Percentiles rank a stretch among this genome's conserved stretches.
These are phyloP conservation scores for Wickerhamiella bombiphila DNA, from an alignment of 805 yeast species.

Conservation along the genomic window DNA sequence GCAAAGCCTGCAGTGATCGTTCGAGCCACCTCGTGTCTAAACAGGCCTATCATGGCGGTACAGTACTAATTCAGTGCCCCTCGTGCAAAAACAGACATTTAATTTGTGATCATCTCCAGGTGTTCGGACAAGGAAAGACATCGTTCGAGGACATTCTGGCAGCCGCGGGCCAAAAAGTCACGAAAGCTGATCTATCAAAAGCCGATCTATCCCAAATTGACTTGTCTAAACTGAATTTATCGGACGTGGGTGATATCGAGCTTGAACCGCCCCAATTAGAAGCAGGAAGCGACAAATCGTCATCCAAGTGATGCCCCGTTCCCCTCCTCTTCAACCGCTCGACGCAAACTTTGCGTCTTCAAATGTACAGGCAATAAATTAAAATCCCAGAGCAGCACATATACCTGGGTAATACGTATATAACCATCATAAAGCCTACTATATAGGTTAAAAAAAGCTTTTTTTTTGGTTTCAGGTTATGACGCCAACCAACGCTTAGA, in stretches of 20 bases:
- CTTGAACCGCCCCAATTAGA: conserved; percentile 7
- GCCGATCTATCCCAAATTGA: no score
- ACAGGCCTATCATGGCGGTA: conserved; percentile 77
- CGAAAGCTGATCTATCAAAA: conserved; percentile 40
- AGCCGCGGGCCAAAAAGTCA: conserved; percentile 62
- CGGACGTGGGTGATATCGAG: conserved; percentile 20
- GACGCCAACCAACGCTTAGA: background rate
- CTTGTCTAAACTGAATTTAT: no score
- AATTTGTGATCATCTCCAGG: conserved; percentile 77
- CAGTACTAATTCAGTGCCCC: conserved; percentile 84
- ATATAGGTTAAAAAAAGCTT: background rate
- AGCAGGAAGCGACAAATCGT: conserved; percentile 3
- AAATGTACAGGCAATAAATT: no score
- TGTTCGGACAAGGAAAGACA: conserved; percentile 63
- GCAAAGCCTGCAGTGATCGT: conserved; percentile 71
- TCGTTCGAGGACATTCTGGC: conserved; percentile 67
- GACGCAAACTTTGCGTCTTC: no score
- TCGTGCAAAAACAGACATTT: conserved; percentile 77
- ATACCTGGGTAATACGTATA: background rate
- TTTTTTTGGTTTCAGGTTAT: conserved; percentile 3
- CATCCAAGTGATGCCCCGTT: no score
- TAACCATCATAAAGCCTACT: background rate
- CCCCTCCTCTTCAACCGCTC: no score
- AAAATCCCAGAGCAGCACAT: background rate
- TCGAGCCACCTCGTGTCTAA: conserved; percentile 85